These are phyloP conservation scores for Peronosclerospora sorghi DNA, from an alignment of 352 stramenopile genomes.

Conservation along the genomic window DNA sequence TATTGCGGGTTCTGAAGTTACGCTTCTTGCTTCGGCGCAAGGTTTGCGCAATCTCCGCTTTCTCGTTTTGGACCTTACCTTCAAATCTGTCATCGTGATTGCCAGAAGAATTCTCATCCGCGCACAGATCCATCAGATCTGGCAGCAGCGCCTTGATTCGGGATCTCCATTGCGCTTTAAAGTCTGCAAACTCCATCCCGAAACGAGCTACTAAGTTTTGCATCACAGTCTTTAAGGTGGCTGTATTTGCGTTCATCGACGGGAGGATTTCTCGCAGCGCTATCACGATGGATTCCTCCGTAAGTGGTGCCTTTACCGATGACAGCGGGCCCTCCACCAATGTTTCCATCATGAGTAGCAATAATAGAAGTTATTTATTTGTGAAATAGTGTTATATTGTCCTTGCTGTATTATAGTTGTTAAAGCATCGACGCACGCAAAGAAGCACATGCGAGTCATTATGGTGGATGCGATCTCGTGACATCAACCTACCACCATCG, in stretches of 20 bases:
- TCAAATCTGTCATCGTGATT: constrained; percentile 9
- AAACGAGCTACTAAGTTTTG: constrained; percentile 41
- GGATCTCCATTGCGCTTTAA: constrained; percentile 39
- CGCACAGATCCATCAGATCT: constrained; percentile 33
- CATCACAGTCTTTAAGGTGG: constrained; percentile 40
- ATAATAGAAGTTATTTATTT: too few relatives aligned
- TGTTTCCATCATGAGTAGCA: too few relatives aligned
- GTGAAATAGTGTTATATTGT: too few relatives aligned
- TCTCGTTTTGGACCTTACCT: constrained; percentile 8
- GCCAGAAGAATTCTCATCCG: constrained; percentile 4
- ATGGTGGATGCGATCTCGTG: too few relatives aligned
- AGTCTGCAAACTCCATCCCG: constrained; percentile 24
- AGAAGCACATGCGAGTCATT: too few relatives aligned
- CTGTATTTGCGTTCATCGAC: constrained; percentile 35
- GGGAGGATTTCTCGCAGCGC: constrained; percentile 47
- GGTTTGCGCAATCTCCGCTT: constrained; percentile 21
- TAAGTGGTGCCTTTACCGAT: constrained; percentile 11
- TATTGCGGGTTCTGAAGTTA: constrained; percentile 14
- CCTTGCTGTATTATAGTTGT: too few relatives aligned
- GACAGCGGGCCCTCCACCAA: constrained; percentile 8
- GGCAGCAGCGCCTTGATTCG: constrained; percentile 36
- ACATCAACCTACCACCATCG: too few relatives aligned
- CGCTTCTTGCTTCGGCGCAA: constrained; percentile 17
- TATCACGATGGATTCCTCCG: constrained; percentile 16
- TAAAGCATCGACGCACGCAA: too few relatives aligned